Conservation (phyloP, 805 yeast species). For the Yarrowia sp. region DNA sequence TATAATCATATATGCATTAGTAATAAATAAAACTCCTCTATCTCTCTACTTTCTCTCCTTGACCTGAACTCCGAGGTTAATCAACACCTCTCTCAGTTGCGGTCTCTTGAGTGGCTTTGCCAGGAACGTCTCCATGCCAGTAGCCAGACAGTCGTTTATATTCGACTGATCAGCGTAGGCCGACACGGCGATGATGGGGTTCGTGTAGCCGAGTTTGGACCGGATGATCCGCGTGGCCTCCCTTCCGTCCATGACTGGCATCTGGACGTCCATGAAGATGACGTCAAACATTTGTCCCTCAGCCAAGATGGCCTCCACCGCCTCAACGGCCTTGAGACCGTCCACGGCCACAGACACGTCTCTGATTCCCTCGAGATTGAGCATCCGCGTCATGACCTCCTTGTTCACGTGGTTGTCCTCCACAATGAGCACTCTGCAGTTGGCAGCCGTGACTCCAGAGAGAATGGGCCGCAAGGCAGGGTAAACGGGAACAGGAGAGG, state of each 20-base stretch:
- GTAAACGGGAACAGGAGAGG: background rate
- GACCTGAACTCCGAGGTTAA: constrained; percentile 50
- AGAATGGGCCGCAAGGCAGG: background rate
- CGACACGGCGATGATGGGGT: constrained; percentile 91
- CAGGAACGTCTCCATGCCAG: constrained; percentile 91
- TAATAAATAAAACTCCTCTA: background rate
- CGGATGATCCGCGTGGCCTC: constrained; percentile 81
- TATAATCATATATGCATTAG: background rate
- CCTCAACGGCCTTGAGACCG: constrained; percentile 83
- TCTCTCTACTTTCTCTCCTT: constrained; percentile 27
- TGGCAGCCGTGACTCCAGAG: constrained; percentile 9
- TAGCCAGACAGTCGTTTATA: constrained; percentile 79
- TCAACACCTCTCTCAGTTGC: constrained; percentile 58
- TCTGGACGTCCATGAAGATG: constrained; percentile 96
- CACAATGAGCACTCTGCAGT: constrained; percentile 72
- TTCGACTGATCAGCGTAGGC: constrained; percentile 95
- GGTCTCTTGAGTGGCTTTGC: constrained; percentile 85
- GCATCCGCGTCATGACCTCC: constrained; percentile 90
- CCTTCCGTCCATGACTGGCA: constrained; percentile 93
- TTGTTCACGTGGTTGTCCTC: constrained; percentile 95
- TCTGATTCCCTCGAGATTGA: constrained; percentile 77
- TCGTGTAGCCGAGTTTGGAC: constrained; percentile 61
- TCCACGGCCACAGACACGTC: constrained; percentile 82
- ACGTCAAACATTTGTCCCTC: constrained; percentile 59
- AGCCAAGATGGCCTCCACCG: constrained; percentile 56